Evolutionary conservation across 148 eudicot genomes (phyloP), one percentile per base, ranked within the genome.

Genomic region (Silene conica): DNA sequence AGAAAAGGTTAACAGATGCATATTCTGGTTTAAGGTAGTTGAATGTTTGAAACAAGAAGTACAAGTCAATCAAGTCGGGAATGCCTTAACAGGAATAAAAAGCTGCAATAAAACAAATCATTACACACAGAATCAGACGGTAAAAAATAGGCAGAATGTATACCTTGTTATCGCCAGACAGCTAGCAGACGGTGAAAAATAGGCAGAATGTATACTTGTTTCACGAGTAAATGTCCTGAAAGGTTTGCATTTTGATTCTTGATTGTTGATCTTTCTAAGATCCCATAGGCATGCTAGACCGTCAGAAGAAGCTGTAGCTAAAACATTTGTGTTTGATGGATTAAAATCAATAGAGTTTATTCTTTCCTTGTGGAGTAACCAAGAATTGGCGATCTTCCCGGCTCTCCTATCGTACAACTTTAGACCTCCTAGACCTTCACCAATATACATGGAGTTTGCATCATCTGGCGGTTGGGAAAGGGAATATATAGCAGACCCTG

Each of bases 301-400:
- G 72, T 89, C 95, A 4, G 88, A 71, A 13, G 95, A 92, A 76
- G 92, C 83, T 13, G 92, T 92, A 70, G 90, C 95, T 83, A 92
- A 78, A 5, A 88, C 59, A 38, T 82, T 84, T 13, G 72, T 75
- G 78, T 85, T 88, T 41, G 82, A 67, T 19, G 89, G 43, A 75
- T 68, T 81, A 45, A 92, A 89, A 78, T 88, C 90, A 50, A 89
- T 76, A 2, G 90, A 74, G 76, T 86, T 92, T 79, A 92, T 88
- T 74, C 88, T 79, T 12, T 28, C 54, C 26, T 80, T 86, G 77
- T 92, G 95, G 56, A 92, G 75, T 59, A 55, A 68, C 86, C 92
- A 85, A 0, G 89, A 80, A 59, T 66, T 63, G 31, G 69, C 55
- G 70, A 78, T 20, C 77, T 84, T 81, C 67, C 92, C 89, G 8